Percentiles rank a stretch among this genome's conserved stretches.
Conservation (phyloP, 331 rosid genomes). For the Quercus tomentella region DNA sequence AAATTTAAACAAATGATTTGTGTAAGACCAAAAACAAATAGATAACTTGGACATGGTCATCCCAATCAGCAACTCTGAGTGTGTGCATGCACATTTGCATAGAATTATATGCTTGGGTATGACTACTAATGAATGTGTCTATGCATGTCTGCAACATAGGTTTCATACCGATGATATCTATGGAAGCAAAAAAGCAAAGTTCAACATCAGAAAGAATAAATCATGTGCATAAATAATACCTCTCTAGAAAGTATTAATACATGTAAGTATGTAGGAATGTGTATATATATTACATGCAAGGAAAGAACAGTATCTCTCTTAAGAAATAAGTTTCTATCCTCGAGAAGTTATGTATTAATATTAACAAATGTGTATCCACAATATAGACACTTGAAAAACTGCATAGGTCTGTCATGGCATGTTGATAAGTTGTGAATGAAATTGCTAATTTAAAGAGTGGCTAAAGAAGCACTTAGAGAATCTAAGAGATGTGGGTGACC, state of each 20-base stretch:
- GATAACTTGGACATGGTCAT: background rate
- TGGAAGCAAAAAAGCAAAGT: too few relatives aligned
- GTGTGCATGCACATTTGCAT: background rate
- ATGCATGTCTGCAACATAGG: too few relatives aligned
- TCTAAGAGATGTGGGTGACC: too few relatives aligned
- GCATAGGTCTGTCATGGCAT: background rate
- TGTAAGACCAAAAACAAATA: conserved; percentile 4
- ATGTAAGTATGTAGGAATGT: too few relatives aligned
- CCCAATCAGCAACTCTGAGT: background rate
- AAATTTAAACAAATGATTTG: conserved; percentile 20
- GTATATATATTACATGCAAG: background rate
- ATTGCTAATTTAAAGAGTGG: too few relatives aligned
- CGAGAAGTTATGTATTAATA: background rate
- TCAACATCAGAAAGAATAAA: too few relatives aligned
- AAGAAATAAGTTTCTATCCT: background rate
- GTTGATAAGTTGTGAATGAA: too few relatives aligned
- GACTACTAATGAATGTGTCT: background rate
- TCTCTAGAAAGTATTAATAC: too few relatives aligned
- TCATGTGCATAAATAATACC: too few relatives aligned
- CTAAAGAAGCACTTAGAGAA: too few relatives aligned
- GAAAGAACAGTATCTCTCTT: background rate
- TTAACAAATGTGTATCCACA: background rate
- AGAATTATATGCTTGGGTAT: background rate
- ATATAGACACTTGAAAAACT: background rate
- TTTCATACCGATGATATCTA: too few relatives aligned